Evolutionary conservation across 148 eudicot species (phyloP), one percentile per base, ranked within the genome.

Genomic region (Pouteria glomerata): DNA sequence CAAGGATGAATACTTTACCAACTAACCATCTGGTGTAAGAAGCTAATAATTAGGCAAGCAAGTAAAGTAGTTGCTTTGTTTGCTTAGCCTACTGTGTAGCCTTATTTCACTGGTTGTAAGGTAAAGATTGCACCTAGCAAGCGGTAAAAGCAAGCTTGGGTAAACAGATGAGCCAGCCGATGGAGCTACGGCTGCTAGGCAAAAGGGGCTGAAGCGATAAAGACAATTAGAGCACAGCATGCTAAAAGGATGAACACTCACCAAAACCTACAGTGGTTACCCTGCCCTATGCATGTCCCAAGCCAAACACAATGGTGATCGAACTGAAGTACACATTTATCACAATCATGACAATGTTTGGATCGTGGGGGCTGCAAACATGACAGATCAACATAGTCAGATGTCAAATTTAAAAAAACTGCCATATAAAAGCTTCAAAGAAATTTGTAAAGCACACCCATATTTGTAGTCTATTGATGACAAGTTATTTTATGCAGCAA

Each of bases 261-360:
- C 98, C 98, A 95, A 84, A 95, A 95, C 39, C 89, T 87, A 74
- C 98, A 88, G 78, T 95, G 98, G 75, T 95, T 95, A 27, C 88
- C 89, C 88, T 86, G 96, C 52, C 98, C 98, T 70, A 95, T 79
- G 85, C 98, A 95, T 41, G 93, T 91, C 69, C 98, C 98, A 71
- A 95, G 93, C 98, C 98, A 95, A 79, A 87, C 93, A 83, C 98
- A 95, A 71, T 95, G 98, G 83, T 95, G 98, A 80, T 95, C 98
- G 79, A 95, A 95, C 78, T 95, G 98, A 84, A 95, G 96, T 69
- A 95, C 91, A 42, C 98, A 95, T 78, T 79, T 91, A 81, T 91
- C 97, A 80, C 98, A 95, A 72, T 95, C 98, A 76, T 88, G 93
- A 35, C 98, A 95, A 84, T 95, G 98, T 81, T 91, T 95, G 48